phyloP scores from a whole-genome alignment of 768 basidiomycete species.

The Kwoniella dendrophila region DNA sequence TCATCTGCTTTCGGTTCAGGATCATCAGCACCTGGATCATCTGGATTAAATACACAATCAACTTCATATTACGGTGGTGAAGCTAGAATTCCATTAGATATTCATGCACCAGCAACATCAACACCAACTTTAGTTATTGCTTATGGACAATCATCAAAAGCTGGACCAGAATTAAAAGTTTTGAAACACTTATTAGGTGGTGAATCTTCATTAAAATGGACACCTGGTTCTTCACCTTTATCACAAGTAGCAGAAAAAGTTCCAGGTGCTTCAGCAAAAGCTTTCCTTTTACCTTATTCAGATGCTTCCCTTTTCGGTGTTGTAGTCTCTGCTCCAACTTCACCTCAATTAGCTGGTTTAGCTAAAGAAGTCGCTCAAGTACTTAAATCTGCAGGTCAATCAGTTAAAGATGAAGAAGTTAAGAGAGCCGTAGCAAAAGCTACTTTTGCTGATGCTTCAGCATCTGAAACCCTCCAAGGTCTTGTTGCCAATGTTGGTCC shows the following conservation, averaged over 20 bases:
- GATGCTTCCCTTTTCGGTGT: conserved; percentile 88
- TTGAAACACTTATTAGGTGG: conserved; percentile 81
- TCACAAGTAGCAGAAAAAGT: conserved; percentile 63
- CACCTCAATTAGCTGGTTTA: conserved; percentile 62
- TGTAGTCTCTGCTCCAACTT: conserved; percentile 70
- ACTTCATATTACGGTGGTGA: conserved; percentile 81
- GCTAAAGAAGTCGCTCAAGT: conserved; percentile 63
- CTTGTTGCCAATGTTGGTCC: conserved; percentile 65
- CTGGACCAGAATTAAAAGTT: conserved; percentile 70
- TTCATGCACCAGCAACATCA: conserved; percentile 60
- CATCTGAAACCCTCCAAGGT: conserved; percentile 71
- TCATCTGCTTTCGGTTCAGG: conserved; percentile 67
- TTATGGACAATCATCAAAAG: conserved; percentile 71
- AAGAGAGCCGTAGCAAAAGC: conserved; percentile 83
- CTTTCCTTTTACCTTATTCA: conserved; percentile 83
- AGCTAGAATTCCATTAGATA: conserved; percentile 65
- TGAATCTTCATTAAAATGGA: conserved; percentile 82
- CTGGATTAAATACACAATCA: conserved; percentile 54
- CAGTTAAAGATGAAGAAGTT: conserved; percentile 70
- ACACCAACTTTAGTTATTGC: conserved; percentile 80
- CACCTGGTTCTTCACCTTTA: conserved; percentile 70
- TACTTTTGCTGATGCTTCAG: conserved; percentile 76
- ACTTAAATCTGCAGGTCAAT: conserved; percentile 60
- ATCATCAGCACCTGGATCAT: conserved; percentile 55
- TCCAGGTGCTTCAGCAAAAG: conserved; percentile 64